Evolutionary conservation across 768 basidiomycete genomes (phyloP).

Genomic region (Strobilomyces dryophilus): DNA sequence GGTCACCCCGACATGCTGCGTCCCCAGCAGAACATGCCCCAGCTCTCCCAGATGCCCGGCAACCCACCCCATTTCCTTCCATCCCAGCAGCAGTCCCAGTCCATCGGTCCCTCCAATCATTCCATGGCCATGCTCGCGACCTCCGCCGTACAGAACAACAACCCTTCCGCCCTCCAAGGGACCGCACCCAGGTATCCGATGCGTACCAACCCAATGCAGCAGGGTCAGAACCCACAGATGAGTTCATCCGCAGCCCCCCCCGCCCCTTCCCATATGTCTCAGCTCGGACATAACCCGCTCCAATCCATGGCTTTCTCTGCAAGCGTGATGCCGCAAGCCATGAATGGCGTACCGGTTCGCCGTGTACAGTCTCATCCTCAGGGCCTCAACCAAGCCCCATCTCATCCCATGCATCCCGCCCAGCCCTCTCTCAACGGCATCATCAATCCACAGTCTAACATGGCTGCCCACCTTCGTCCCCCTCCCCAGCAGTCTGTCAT

Average conservation of each 20-base stretch:
- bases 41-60: slow-evolving; percentile 37
- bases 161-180: slow-evolving; percentile 20
- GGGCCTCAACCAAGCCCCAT: slow-evolving; percentile 36
- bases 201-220: slow-evolving; percentile 37
- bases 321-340: slow-evolving; percentile 39
- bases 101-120: slow-evolving; percentile 29
- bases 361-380: slow-evolving; percentile 59
- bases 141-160: slow-evolving; percentile 23
- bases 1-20: slow-evolving; percentile 43
- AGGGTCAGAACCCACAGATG: slow-evolving; percentile 34
- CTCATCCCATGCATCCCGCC: slow-evolving; percentile 35
- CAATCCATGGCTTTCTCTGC: slow-evolving; percentile 41
- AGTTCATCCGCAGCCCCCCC: slow-evolving; percentile 27
- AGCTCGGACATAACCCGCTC: slow-evolving; percentile 35
- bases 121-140: slow-evolving; percentile 38
- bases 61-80: slow-evolving; percentile 32
- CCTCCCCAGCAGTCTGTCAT: slow-evolving; percentile 34
- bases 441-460: slow-evolving; percentile 42
- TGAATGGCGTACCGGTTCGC: slow-evolving; percentile 38
- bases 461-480: slow-evolving; percentile 36
- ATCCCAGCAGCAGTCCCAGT: slow-evolving; percentile 35
- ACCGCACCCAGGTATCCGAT: slow-evolving; percentile 27
- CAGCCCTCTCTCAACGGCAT: slow-evolving; percentile 35
- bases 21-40: slow-evolving; percentile 36
- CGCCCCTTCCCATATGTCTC: slow-evolving; percentile 25